Evolutionary conservation across 768 basidiomycete species (phyloP).

Genomic region (Boletus fagicola): DNA sequence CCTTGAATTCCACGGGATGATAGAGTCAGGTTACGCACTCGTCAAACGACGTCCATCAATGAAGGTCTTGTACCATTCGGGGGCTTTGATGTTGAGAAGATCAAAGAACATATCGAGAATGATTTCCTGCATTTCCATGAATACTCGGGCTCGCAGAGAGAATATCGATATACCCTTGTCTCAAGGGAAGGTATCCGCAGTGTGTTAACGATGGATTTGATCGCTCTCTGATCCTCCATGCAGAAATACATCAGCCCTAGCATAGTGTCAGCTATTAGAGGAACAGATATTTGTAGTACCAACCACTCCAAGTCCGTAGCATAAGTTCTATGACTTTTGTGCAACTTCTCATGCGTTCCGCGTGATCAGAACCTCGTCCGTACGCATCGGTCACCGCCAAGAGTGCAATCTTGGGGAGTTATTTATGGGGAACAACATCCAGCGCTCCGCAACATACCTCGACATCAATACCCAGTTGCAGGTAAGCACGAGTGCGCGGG

Average conservation of each 20-base stretch:
- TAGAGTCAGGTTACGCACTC: conserved; percentile 47
- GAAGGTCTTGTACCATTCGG: conserved; percentile 92
- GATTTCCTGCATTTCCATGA: conserved; percentile 65
- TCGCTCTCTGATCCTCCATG: conserved; percentile 82
- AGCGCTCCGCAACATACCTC: conserved; percentile 56
- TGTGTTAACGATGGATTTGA: conserved; percentile 80
- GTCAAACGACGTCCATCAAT: conserved; percentile 86
- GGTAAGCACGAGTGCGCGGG: conserved; percentile 74
- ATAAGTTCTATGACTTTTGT: conserved; percentile 78
- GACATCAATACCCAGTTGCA: conserved; percentile 81
- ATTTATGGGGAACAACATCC: background rate
- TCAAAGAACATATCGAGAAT: conserved; percentile 94
- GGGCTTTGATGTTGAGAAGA: conserved; percentile 85
- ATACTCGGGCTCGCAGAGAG: background rate
- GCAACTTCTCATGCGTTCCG: conserved; percentile 76
- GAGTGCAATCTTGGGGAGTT: conserved; percentile 62
- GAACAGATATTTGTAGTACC: conserved; percentile 25
- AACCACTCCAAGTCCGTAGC: conserved; percentile 93
- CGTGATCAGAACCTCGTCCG: conserved; percentile 74
- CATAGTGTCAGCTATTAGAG: conserved; percentile 6
- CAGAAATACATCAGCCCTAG: conserved; percentile 91
- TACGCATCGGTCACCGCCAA: conserved; percentile 92
- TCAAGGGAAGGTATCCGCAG: conserved; percentile 86
- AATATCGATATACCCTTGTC: conserved; percentile 55
- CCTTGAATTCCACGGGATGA: background rate